phyloP scores from a whole-genome alignment of 140 eudicot species.

The Senecio squalidus region DNA sequence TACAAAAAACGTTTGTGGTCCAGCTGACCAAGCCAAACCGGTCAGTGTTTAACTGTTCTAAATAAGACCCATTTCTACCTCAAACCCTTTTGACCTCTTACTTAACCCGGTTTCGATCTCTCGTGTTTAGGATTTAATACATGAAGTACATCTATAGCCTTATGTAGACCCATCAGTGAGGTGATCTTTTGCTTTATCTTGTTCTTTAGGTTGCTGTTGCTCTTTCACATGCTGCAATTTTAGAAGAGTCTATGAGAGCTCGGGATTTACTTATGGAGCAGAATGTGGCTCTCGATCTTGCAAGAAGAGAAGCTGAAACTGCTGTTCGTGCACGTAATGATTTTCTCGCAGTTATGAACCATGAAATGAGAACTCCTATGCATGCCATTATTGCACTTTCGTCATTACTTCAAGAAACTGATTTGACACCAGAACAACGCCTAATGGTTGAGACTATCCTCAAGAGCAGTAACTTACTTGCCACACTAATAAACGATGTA shows the following conservation, averaged over 20 bases:
- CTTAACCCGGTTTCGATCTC: background rate
- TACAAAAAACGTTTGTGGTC: too few species aligned
- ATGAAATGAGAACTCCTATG: slow-evolving; percentile 99
- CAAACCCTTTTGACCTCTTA: background rate
- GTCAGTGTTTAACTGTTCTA: too few species aligned
- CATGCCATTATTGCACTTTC: slow-evolving; percentile 94
- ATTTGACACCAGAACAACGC: slow-evolving; percentile 89
- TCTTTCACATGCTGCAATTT: slow-evolving; percentile 94
- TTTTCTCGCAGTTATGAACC: slow-evolving; percentile 98
- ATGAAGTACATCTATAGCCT: background rate
- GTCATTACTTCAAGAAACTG: slow-evolving; percentile 77
- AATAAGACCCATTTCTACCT: background rate
- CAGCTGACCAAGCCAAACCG: too few species aligned
- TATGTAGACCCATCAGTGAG: background rate
- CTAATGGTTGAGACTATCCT: slow-evolving; percentile 93
- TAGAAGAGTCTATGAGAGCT: slow-evolving; percentile 99
- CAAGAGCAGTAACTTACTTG: slow-evolving; percentile 87
- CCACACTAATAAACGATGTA: slow-evolving; percentile 89
- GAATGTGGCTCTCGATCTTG: slow-evolving; percentile 94
- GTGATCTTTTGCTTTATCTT: background rate
- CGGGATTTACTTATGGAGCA: slow-evolving; percentile 90
- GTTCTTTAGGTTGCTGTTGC: slow-evolving; percentile 86
- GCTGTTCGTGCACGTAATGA: slow-evolving; percentile 97
- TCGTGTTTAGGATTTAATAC: background rate
- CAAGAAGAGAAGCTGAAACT: slow-evolving; percentile 95